phyloP scores from a whole-genome alignment of 23 red algal species.

The Gracilariopsis chorda region DNA sequence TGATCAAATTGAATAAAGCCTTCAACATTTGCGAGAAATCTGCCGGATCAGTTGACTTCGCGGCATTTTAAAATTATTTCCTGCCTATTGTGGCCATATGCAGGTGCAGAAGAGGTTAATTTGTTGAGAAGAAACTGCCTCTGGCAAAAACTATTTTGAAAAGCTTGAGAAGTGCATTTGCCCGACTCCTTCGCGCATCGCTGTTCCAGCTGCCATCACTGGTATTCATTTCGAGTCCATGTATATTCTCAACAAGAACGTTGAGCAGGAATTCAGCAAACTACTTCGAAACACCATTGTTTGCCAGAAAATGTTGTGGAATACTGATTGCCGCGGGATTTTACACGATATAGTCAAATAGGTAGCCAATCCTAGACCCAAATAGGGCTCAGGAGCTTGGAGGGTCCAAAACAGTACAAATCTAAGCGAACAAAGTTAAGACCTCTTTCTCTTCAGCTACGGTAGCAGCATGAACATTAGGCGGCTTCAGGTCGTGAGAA shows the following conservation, averaged over 20 bases:
- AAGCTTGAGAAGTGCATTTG: constrained; percentile 63
- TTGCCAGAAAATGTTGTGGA: constrained; percentile 95
- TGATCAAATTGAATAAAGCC: constrained; percentile 88
- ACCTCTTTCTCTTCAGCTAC: constrained; percentile 81
- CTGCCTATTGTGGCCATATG: constrained; percentile 81
- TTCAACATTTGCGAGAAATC: constrained; percentile 87
- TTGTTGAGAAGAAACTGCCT: constrained; percentile 83
- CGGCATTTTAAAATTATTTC: constrained; percentile 68
- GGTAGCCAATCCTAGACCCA: constrained; percentile 63
- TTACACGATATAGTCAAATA: constrained; percentile 82
- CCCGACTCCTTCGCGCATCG: neutral
- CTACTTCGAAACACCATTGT: constrained; percentile 80
- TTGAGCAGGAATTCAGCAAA: constrained; percentile 95
- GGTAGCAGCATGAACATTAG: neutral
- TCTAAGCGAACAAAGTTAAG: constrained; percentile 88
- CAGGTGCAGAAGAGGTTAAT: constrained; percentile 81
- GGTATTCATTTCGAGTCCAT: constrained; percentile 6
- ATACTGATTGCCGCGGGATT: constrained; percentile 82
- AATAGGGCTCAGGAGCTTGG: constrained; percentile 92
- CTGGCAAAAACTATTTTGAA: constrained; percentile 97
- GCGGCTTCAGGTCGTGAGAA: neutral
- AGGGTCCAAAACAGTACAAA: constrained; percentile 85
- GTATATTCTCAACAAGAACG: constrained; percentile 78
- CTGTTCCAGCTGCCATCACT: neutral
- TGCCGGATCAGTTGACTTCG: constrained; percentile 34